Percentiles rank a stretch among this genome's conserved stretches.
phyloP scores from a whole-genome alignment of 2,329 filamentous ascomycete genomes.

The Escovopsis sp. region DNA sequence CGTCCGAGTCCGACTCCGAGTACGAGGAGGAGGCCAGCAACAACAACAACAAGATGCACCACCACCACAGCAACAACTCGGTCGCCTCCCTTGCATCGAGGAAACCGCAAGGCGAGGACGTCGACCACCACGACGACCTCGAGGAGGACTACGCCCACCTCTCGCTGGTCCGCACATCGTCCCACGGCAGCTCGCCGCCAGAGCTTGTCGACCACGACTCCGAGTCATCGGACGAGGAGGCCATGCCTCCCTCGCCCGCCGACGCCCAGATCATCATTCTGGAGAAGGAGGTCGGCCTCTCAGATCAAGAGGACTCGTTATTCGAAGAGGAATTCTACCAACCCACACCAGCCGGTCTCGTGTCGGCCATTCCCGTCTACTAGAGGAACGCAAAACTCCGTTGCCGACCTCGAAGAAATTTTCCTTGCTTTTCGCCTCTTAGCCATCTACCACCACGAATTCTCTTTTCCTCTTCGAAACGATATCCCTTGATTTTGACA shows the following conservation, averaged over 20 bases:
- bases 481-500: constrained; percentile 1
- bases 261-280: constrained; percentile 43
- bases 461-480: constrained; percentile 5
- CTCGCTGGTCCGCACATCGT: constrained; percentile 52
- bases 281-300: constrained; percentile 36
- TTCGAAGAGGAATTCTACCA: constrained; percentile 40
- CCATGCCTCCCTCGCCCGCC: constrained; percentile 60
- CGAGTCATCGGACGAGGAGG: constrained; percentile 61
- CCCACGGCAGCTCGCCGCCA: constrained; percentile 50
- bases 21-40: constrained; percentile 44
- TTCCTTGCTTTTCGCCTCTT: neutral
- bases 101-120: constrained; percentile 25
- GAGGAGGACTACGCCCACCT: constrained; percentile 53
- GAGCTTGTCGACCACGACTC: constrained; percentile 56
- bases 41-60: constrained; percentile 41
- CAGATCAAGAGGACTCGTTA: constrained; percentile 28
- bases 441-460: constrained; percentile 1
- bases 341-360: constrained; percentile 34
- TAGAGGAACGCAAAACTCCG: constrained; percentile 19
- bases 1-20: constrained; percentile 37
- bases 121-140: constrained; percentile 37
- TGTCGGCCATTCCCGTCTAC: constrained; percentile 43
- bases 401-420: neutral
- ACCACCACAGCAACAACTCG: constrained; percentile 23
- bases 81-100: constrained; percentile 14